A percentile compares a stretch with the other conserved stretches of the same genome.
Conservation (phyloP, 2,329 filamentous ascomycete species). For the Colletotrichum tofieldiae region DNA sequence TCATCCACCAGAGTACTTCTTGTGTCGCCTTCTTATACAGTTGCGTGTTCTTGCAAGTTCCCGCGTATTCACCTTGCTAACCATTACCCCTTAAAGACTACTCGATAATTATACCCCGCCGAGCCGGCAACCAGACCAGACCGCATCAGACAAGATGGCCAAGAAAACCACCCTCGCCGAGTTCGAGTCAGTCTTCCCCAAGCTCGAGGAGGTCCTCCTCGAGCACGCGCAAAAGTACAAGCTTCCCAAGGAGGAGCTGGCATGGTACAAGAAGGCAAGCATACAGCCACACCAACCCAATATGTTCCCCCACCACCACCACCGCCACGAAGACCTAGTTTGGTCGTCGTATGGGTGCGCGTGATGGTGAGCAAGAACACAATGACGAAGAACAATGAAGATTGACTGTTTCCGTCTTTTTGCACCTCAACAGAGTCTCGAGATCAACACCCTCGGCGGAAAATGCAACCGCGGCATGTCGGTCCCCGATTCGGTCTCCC, state of each 20-base stretch:
- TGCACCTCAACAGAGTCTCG: slow-evolving; percentile 74
- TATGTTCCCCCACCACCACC: background rate
- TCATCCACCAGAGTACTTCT: background rate
- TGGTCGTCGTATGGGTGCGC: background rate
- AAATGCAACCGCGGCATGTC: slow-evolving; percentile 99
- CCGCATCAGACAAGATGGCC: slow-evolving; percentile 63
- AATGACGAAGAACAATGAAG: background rate
- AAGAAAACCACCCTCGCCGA: slow-evolving; percentile 85
- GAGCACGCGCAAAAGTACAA: slow-evolving; percentile 86
- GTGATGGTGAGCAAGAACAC: background rate
- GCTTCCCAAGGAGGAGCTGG: slow-evolving; percentile 82
- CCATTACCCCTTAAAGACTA: background rate
- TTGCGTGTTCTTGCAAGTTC: background rate
- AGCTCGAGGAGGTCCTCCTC: slow-evolving; percentile 86
- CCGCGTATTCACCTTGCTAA: background rate
- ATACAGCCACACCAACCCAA: slow-evolving; percentile 24
- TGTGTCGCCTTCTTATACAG: background rate
- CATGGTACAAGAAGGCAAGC: slow-evolving; percentile 88
- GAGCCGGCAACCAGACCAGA: slow-evolving; percentile 10
- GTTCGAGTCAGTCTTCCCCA: slow-evolving; percentile 92
- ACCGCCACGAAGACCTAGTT: background rate
- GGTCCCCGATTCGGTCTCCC: slow-evolving; percentile 89
- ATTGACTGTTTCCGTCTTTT: slow-evolving; percentile 17
- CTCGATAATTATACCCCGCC: slow-evolving; percentile 13
- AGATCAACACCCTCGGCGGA: slow-evolving; percentile 90